Base-by-base conservation (phyloP, 805 yeast species). In the Metschnikowia dekortorum region DNA sequence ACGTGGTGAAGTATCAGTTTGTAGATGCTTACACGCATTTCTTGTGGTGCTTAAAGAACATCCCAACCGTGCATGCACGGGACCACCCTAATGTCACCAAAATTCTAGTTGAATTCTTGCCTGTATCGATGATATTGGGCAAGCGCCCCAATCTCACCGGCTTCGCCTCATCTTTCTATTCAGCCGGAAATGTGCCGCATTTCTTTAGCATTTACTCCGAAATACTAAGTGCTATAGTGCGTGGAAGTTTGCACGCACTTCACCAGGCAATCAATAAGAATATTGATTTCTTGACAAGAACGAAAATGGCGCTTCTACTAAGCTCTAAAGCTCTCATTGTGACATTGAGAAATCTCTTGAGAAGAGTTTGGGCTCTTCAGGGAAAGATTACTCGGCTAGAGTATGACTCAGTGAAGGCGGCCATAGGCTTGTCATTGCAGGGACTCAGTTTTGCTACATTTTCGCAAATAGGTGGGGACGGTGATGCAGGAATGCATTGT, bases 81-180 rank as follows among this genome's bases (percentile, higher is more conserved):
- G 64, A 68, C 35, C 61, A 63, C 34, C 46, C 54, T 10, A 80
- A 81, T 61, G 63, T 69, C 37, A 63, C 70, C 11, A 61, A 67
- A 35, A 70, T 83, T 6, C 63, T 84, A 33, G 67, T 71, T 32
- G 75, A 75, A 50, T 64, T 84, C 38, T 53, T 83, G 1, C 84
- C 89, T 0, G 67, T 78, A 0, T 73, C 82, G 2, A 61, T 84
- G 7, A 60, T 83, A 1, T 69, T 82, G 38, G 89, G 89, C 0
- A 75, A 76, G 44, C 51, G 69, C 11, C 87, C 88, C 0, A 66
- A 68, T 29, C 61, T 64, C 10, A 54, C 39, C 0, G 16, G 11
- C 14, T 30, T 62, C 16, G 33, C 39, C 2, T 43, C 38, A 8
- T n/a, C 39, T 22, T 69, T 46, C 16, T 62, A 57, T 40, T 41